Conservation (phyloP, 495 filamentous ascomycete species). For the Aspergillus indologenus region DNA sequence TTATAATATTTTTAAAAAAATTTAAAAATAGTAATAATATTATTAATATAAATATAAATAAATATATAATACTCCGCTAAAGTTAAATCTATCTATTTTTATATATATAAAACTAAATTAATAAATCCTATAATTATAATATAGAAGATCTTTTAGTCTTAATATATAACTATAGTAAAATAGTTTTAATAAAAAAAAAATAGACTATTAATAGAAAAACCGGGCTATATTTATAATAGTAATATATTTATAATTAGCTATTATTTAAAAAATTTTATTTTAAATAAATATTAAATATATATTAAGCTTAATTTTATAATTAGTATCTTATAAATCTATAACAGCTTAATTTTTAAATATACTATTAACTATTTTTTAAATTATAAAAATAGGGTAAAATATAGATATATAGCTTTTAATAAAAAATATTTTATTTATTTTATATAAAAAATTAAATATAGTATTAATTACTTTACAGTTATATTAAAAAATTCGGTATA, state of each 20-base stretch:
- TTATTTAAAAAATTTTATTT: slow-evolving; percentile 2
- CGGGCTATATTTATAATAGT: neutral
- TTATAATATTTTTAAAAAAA: neutral
- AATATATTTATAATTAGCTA: neutral
- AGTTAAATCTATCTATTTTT: slow-evolving; percentile 1
- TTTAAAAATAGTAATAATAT: neutral
- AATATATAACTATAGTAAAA: neutral
- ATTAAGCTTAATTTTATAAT: neutral
- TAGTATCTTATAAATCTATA: neutral
- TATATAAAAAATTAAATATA: neutral
- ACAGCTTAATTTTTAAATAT: neutral
- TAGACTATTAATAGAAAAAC: neutral
- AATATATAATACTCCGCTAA: neutral
- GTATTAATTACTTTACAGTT: neutral
- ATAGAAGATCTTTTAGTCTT: neutral
- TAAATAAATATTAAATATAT: neutral
- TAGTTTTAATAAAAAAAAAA: neutral
- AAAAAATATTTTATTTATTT: neutral
- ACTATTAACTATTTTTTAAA: neutral
- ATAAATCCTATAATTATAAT: slow-evolving; percentile 3
- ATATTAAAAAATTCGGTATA: neutral
- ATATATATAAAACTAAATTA: neutral
- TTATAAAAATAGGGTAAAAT: neutral
- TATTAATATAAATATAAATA: slow-evolving; percentile 6
- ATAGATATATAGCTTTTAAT: neutral